These are phyloP conservation scores for Massariosphaeria phaeospora DNA, from an alignment of 495 filamentous ascomycete genomes.

Conservation along the genomic window DNA sequence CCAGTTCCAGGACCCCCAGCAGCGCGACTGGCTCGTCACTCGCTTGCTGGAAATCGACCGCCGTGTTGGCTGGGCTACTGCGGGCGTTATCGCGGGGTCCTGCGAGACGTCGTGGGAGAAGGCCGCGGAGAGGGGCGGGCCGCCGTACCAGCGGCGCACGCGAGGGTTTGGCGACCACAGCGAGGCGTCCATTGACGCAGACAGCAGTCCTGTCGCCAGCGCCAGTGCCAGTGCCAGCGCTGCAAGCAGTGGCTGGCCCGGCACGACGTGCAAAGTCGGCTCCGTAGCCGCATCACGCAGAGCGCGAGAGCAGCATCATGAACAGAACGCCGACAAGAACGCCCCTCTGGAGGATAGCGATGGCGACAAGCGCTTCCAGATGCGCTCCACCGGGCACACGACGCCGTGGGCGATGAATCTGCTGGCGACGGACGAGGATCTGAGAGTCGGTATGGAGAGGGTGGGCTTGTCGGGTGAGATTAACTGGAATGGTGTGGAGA, in stretches of 20 bases:
- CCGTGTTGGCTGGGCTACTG: conserved; percentile 81
- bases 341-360: conserved; percentile 34
- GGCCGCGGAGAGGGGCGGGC: conserved; percentile 67
- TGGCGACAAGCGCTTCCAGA: conserved; percentile 49
- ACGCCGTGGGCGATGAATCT: conserved; percentile 58
- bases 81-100: conserved; percentile 69
- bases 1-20: conserved; percentile 64
- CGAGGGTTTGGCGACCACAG: conserved; percentile 13
- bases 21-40: conserved; percentile 70
- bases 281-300: not conserved
- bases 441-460: conserved; percentile 35
- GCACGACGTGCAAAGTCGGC: not conserved
- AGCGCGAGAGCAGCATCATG: conserved; percentile 30
- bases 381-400: conserved; percentile 41
- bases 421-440: conserved; percentile 54
- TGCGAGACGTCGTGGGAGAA: conserved; percentile 80
- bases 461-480: conserved; percentile 4
- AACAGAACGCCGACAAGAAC: conserved; percentile 6
- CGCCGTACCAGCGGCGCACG: conserved; percentile 53
- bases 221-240: too few species aligned
- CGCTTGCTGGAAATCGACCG: conserved; percentile 69
- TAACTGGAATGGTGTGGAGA: not conserved
- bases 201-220: too few species aligned
- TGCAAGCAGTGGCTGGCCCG: conserved; percentile 31
- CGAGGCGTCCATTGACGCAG: not conserved